A percentile compares a stretch with the other conserved stretches of the same genome.
These are phyloP conservation scores for Rhodotorula sp. DNA, from an alignment of 1,284 basidiomycete species.

Conservation along the genomic window DNA sequence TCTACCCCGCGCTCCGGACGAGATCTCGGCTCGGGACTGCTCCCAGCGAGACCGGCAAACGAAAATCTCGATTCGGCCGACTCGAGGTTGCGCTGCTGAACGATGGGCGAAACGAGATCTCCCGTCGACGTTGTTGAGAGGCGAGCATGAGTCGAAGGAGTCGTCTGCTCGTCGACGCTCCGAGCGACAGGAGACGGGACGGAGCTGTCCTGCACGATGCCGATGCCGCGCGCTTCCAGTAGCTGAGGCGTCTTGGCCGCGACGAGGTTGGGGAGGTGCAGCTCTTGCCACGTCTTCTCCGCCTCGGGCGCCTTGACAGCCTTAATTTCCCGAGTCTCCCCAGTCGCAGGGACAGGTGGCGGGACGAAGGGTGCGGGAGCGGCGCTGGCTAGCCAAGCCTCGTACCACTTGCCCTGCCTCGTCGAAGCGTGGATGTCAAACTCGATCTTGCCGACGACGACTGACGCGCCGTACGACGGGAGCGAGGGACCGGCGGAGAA, in stretches of 20 bases:
- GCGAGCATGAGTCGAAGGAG: not conserved
- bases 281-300: constrained; percentile 18
- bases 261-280: constrained; percentile 20
- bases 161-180: not conserved
- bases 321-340: too few species aligned
- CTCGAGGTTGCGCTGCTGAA: constrained; percentile 7
- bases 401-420: constrained; percentile 69
- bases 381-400: constrained; percentile 60
- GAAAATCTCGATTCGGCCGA: constrained; percentile 26
- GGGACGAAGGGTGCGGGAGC: not conserved
- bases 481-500: constrained; percentile 5
- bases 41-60: constrained; percentile 26
- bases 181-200: too few species aligned
- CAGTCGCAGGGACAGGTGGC: not conserved
- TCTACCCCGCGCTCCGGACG: not conserved
- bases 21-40: not conserved
- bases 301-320: not conserved
- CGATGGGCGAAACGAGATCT: not conserved
- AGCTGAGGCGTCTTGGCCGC: not conserved
- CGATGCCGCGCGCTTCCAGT: not conserved
- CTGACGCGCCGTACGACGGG: constrained; percentile 31
- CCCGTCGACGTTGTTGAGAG: not conserved
- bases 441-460: constrained; percentile 78
- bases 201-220: not conserved
- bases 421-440: constrained; percentile 65